These are phyloP conservation scores for Talaromyces sp. DNA, from an alignment of 2,329 filamentous ascomycete species.

Conservation along the genomic window DNA sequence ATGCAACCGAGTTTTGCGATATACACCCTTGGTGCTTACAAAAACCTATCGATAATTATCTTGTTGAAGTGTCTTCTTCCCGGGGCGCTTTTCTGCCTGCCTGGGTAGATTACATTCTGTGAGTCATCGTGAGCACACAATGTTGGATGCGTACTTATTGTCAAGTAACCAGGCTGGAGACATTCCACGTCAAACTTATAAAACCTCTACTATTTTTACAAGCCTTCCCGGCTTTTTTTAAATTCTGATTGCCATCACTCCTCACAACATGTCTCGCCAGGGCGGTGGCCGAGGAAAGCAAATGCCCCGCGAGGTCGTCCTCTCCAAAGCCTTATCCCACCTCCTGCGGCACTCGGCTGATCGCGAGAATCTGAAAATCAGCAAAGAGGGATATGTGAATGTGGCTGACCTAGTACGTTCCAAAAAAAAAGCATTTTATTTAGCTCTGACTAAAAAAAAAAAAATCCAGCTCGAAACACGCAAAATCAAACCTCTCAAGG, in stretches of 20 bases:
- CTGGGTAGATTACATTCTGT: not conserved
- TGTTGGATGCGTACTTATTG: not conserved
- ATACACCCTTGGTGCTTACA: not conserved
- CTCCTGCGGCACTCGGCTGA: conserved; percentile 58
- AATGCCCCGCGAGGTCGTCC: conserved; percentile 25
- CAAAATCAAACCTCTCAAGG: conserved; percentile 61
- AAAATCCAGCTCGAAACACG: conserved; percentile 48
- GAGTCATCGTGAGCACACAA: not conserved
- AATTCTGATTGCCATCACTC: not conserved
- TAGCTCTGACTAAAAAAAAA: not conserved
- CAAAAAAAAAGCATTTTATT: not conserved
- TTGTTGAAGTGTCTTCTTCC: not conserved
- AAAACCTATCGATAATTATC: not conserved
- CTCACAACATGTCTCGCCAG: conserved; percentile 3
- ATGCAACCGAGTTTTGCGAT: not conserved
- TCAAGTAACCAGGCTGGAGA: not conserved
- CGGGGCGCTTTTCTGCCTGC: not conserved
- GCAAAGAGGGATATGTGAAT: conserved; percentile 55
- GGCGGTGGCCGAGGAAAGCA: conserved; percentile 2
- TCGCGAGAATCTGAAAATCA: conserved; percentile 54
- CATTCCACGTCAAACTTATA: not conserved
- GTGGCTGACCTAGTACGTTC: conserved; percentile 51
- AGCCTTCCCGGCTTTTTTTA: too few species aligned
- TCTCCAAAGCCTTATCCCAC: conserved; percentile 36
- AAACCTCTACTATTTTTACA: too few species aligned